phyloP scores from a whole-genome alignment of 306 rosid genomes.

The Prunus kanzakura region DNA sequence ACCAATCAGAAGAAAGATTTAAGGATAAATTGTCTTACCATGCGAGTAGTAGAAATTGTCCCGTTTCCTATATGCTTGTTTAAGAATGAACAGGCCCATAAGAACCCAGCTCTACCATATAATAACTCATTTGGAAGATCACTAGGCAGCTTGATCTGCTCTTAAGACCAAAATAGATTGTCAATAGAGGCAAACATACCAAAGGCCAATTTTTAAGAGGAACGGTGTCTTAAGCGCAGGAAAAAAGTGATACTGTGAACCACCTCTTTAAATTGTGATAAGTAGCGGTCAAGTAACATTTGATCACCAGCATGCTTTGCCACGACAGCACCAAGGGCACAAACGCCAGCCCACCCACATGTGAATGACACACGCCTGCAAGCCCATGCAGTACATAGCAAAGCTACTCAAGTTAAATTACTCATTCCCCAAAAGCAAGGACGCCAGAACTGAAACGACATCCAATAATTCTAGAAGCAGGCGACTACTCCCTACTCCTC shows the following conservation, averaged over 20 bases:
- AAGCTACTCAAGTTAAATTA: slow-evolving; percentile 5
- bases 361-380: slow-evolving; percentile 72
- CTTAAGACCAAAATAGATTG: slow-evolving; percentile 4
- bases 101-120: slow-evolving; percentile 72
- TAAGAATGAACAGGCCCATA: slow-evolving; percentile 81
- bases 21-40: slow-evolving; percentile 36
- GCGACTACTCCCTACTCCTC: neutral
- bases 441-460: slow-evolving; percentile 4
- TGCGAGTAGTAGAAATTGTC: slow-evolving; percentile 42
- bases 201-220: slow-evolving; percentile 10
- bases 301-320: slow-evolving; percentile 68
- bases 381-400: slow-evolving; percentile 9
- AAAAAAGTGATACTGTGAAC: slow-evolving; percentile 11
- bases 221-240: slow-evolving; percentile 6
- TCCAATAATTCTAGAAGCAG: neutral
- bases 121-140: slow-evolving; percentile 74
- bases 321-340: slow-evolving; percentile 76
- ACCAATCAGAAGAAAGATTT: slow-evolving; percentile 3
- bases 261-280: slow-evolving; percentile 58
- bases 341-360: slow-evolving; percentile 74
- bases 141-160: slow-evolving; percentile 59
- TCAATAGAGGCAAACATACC: neutral
- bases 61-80: slow-evolving; percentile 61
- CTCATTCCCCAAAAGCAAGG: neutral
- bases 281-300: slow-evolving; percentile 48